phyloP scores from a whole-genome alignment of 2,329 filamentous ascomycete genomes.

The Fusarium pseudocircinatum region DNA sequence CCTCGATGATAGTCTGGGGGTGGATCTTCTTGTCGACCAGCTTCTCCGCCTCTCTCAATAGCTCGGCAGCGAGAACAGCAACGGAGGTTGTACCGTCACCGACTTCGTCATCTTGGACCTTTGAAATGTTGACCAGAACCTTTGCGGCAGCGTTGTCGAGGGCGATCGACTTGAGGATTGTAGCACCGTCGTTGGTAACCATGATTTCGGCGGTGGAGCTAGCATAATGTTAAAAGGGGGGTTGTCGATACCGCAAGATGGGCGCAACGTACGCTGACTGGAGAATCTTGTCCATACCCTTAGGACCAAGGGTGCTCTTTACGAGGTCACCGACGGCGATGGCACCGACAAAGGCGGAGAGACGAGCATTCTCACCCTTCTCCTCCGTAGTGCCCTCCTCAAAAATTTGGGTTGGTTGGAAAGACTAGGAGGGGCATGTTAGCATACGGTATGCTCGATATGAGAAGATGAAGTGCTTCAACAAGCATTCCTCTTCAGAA shows the following conservation, averaged over 20 bases:
- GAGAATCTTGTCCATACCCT: conserved; percentile 99
- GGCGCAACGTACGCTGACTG: conserved; percentile 81
- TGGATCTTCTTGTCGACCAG: conserved; percentile 98
- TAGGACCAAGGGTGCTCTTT: conserved; percentile 95
- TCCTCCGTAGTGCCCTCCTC: conserved; percentile 96
- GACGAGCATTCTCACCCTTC: conserved; percentile 98
- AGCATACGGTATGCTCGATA: conserved; percentile 19
- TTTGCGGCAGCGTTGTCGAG: conserved; percentile 98
- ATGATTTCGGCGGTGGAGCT: conserved; percentile 96
- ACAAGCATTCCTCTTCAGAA: not conserved
- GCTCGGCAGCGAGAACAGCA: conserved; percentile 91
- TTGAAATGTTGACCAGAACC: conserved; percentile 98
- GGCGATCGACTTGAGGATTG: conserved; percentile 97
- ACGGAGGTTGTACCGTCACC: conserved; percentile 99
- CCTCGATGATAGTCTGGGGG: conserved; percentile 98
- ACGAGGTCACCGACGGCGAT: conserved; percentile 98
- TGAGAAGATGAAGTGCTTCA: not conserved
- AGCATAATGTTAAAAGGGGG: conserved; percentile 38
- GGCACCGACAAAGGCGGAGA: conserved; percentile 97
- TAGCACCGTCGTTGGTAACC: conserved; percentile 98
- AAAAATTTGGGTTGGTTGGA: conserved; percentile 97
- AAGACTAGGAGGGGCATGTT: conserved; percentile 58
- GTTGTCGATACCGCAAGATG: conserved; percentile 18
- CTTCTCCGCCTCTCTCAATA: conserved; percentile 95
- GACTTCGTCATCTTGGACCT: conserved; percentile 98